Evolutionary conservation across 2,329 filamentous ascomycete genomes (phyloP), one percentile per base, ranked within the genome.

Genomic region (Colletotrichum nymphaeae): DNA sequence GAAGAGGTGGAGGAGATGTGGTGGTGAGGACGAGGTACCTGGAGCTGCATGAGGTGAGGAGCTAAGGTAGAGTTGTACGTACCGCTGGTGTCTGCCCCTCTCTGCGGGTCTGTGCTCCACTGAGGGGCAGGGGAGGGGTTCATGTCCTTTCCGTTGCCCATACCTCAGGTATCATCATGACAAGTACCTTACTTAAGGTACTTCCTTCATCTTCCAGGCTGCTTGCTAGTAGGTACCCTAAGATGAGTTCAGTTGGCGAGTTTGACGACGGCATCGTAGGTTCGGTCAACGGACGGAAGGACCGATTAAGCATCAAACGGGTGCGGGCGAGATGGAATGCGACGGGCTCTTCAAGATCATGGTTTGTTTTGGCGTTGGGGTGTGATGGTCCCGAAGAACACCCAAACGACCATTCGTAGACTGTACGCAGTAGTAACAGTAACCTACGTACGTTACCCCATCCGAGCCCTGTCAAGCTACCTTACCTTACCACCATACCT

Each of bases 281-380:
- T n/a, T 49, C 42, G 19, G 19, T n/a, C 19, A 49, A 49, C 19
- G 42, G 42, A 49, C 42, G 42, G 42, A 4, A n/a, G 42, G 7
- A 19, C 19, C 42, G 19, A 49, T 49, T 49, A n/a, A 49, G 42
- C 42, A 49, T 49, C 42, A 49, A 49, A 8, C 19, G 16, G 42
- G 42, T 49, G 42, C 42, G 42, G 42, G 7, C 7, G 8, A 49
- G 42, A 9, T 49, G 16, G 42, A 49, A 58, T 68, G 69, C 35
- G 64, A 68, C 35, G 68, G 46, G 37, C 64, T 57, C 52, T 8
- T 68, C 57, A 16, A 49, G 49, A 53, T 52, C 64, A 65, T 53
- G n/a, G n/a, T 35, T 53, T 52, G 6, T 42, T 60, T 60, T 60
- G 57, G 57, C 57, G 11, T 42, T 49, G 19, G 57, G 56, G 8